A percentile compares a stretch with the other conserved stretches of the same genome.
These are phyloP conservation scores for Colletotrichum nymphaeae DNA, from an alignment of 2,329 filamentous ascomycete genomes.

Conservation along the genomic window DNA sequence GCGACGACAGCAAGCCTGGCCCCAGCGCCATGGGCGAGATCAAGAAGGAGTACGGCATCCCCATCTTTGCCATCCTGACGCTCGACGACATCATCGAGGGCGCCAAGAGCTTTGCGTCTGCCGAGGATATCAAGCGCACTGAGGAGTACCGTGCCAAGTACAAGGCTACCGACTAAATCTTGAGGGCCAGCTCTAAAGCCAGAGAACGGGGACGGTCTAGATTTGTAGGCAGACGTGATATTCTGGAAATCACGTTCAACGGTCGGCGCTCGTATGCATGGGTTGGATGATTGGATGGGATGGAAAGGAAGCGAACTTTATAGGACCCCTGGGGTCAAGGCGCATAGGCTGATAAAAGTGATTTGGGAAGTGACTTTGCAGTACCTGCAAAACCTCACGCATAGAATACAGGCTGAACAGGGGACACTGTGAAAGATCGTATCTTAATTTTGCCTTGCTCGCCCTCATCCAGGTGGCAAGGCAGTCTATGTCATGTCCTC, in stretches of 20 bases:
- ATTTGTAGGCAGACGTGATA: not conserved
- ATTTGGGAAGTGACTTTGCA: slow-evolving; percentile 28
- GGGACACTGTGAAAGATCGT: not conserved
- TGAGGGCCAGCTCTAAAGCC: no score
- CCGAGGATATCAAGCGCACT: slow-evolving; percentile 73
- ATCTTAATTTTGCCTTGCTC: slow-evolving; percentile 11
- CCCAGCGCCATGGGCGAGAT: slow-evolving; percentile 89
- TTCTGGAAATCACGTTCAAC: not conserved
- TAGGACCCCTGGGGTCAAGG: not conserved
- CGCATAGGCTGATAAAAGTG: slow-evolving; percentile 22
- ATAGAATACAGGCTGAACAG: not conserved
- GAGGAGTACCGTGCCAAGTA: slow-evolving; percentile 79
- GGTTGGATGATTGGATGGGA: not conserved
- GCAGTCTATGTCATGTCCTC: slow-evolving; percentile 14
- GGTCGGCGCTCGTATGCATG: slow-evolving; percentile 4
- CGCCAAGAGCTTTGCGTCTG: slow-evolving; percentile 70
- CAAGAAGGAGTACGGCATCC: slow-evolving; percentile 83
- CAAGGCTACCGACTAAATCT: slow-evolving; percentile 65
- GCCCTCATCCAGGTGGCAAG: not conserved
- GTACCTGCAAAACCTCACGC: not conserved
- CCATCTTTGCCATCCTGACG: slow-evolving; percentile 85
- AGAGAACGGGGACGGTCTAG: no score
- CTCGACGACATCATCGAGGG: slow-evolving; percentile 85
- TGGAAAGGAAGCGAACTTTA: not conserved
- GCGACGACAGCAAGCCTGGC: slow-evolving; percentile 75